Conservation (phyloP, 2,329 filamentous ascomycete genomes). For the Hypomyces rosellus region DNA sequence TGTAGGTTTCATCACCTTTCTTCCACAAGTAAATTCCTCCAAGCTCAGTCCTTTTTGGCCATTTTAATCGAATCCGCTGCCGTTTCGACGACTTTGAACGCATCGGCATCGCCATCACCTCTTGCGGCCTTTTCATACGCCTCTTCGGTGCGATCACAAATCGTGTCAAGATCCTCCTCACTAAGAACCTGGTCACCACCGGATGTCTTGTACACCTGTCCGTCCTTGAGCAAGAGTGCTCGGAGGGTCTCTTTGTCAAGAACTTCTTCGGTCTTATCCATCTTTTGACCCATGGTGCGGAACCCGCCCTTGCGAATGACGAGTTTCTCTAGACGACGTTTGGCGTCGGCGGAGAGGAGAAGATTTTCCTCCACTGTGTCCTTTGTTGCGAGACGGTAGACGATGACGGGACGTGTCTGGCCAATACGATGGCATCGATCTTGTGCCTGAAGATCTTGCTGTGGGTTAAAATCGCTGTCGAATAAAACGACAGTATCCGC, state of each 20-base stretch:
- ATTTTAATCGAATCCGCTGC: slow-evolving; percentile 46
- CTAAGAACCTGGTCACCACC: slow-evolving; percentile 63
- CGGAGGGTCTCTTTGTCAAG: slow-evolving; percentile 57
- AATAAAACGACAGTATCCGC: slow-evolving; percentile 92
- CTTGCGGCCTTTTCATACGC: slow-evolving; percentile 67
- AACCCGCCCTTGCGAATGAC: slow-evolving; percentile 94
- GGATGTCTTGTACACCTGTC: slow-evolving; percentile 54
- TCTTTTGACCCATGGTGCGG: slow-evolving; percentile 59
- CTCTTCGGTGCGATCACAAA: slow-evolving; percentile 68
- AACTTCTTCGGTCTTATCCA: slow-evolving; percentile 43
- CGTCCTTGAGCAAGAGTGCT: slow-evolving; percentile 63
- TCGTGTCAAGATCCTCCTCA: slow-evolving; percentile 66
- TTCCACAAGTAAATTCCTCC: background rate
- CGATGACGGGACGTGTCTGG: slow-evolving; percentile 83
- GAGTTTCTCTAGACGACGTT: slow-evolving; percentile 85
- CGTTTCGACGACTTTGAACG: slow-evolving; percentile 78
- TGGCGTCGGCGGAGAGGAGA: slow-evolving; percentile 81
- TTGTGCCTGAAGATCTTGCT: slow-evolving; percentile 94
- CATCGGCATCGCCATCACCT: slow-evolving; percentile 65
- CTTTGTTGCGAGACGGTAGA: slow-evolving; percentile 89
- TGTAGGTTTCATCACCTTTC: background rate
- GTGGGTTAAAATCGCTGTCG: slow-evolving; percentile 87
- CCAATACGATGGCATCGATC: slow-evolving; percentile 94
- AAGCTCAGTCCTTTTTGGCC: slow-evolving; percentile 19
- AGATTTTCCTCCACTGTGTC: slow-evolving; percentile 87